Conservation (phyloP, 345 rosid species). For the Gossypium anomalum region DNA sequence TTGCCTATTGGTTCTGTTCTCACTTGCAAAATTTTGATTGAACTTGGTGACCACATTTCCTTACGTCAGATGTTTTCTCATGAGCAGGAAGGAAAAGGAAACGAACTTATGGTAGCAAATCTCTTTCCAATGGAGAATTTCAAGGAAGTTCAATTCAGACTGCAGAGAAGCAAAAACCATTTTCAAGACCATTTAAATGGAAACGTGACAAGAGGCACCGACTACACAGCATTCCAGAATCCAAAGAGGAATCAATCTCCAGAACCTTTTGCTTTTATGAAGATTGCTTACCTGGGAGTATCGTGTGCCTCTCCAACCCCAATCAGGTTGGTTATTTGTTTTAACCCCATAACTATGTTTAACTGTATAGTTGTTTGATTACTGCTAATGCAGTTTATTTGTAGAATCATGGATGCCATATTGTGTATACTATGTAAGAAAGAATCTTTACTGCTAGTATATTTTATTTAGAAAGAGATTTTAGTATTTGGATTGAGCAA, state of each 20-base stretch:
- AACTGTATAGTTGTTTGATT: not conserved
- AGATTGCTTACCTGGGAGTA: slow-evolving; percentile 5
- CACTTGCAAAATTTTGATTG: not conserved
- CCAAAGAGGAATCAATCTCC: slow-evolving; percentile 2
- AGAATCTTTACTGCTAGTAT: not conserved
- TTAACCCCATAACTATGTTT: not conserved
- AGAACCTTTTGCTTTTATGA: not conserved
- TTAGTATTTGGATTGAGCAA: slow-evolving; percentile 1
- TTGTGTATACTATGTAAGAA: not conserved
- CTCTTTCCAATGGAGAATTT: slow-evolving; percentile 13
- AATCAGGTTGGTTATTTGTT: not conserved
- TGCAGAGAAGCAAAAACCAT: slow-evolving; percentile 22
- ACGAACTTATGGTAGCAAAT: slow-evolving; percentile 17
- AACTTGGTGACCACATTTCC: not conserved
- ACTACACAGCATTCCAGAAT: slow-evolving; percentile 17
- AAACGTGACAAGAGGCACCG: slow-evolving; percentile 31
- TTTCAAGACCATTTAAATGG: slow-evolving; percentile 33
- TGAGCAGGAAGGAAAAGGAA: slow-evolving; percentile 38
- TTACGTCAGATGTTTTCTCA: slow-evolving; percentile 2
- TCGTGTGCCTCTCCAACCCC: slow-evolving; percentile 9
- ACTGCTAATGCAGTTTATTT: not conserved
- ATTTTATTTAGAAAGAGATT: not conserved
- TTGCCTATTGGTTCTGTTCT: not conserved
- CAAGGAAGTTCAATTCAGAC: slow-evolving; percentile 12
- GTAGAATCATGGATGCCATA: not conserved